Evolutionary conservation across 2,329 filamentous ascomycete species (phyloP), one percentile per base, ranked within the genome.

Genomic region (Fusarium nanum): DNA sequence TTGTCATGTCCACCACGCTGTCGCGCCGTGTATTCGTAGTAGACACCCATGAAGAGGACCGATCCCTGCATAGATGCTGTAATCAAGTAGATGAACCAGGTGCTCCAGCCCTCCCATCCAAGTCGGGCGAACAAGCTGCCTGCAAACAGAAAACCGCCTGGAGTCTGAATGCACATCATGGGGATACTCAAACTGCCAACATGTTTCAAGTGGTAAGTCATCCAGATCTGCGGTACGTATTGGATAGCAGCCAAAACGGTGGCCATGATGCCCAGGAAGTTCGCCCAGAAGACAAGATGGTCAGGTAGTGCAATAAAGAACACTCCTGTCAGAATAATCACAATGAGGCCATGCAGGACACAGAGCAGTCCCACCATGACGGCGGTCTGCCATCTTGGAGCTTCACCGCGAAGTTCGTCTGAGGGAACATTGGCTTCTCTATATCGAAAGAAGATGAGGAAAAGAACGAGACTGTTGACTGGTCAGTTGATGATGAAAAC

Each of bases 81-180:
- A 54, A 98, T 85, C 46, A 97, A 85, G 76, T 95, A 97, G 16
- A 98, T 91, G 12, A 93, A 90, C 96, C 96, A 99, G 0, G 94
- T 93, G 80, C 94, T 98, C 96, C 96, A 99, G 0, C 95, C 95
- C 34, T 87, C 89, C 75, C 85, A 85, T 0, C 96, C 96, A 22
- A 98, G 86, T 47, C 96, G 88, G 10, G 88, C 89, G 53, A 91
- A 93, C 45, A 99, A 82, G 78, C 94, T 98, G 14, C 87, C 91
- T 0, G 95, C 94, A 82, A 97, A 98, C 9, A 99, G 83, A 73
- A 97, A 91, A 63, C 93, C 94, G 1, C 96, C 96, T 0, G 96
- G 96, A 0, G 95, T 98, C 80, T 99, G 96, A 34, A 99, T 97
- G 78, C 92, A 92, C 94, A 99, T 98, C 92, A 98, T 98, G 7